A percentile compares a stretch with the other conserved stretches of the same genome.
Evolutionary conservation across 495 filamentous ascomycete species (phyloP).

Genomic region (Daldinia grandis): DNA sequence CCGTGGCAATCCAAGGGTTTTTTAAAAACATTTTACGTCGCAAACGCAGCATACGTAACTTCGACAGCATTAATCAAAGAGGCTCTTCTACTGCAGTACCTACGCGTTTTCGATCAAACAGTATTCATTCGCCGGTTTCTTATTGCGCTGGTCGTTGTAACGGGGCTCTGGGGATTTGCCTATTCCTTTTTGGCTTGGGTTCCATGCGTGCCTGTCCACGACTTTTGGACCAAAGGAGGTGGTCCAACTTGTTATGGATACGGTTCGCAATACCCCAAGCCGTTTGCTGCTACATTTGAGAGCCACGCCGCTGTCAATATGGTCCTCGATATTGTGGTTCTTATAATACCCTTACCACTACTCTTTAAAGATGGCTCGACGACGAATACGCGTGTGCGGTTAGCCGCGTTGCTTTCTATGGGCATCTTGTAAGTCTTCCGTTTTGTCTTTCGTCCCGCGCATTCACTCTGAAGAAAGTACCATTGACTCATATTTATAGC

Average conservation of each 20-base stretch:
- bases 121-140: constrained; percentile 30
- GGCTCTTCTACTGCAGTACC: constrained; percentile 49
- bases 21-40: constrained; percentile 44
- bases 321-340: constrained; percentile 45
- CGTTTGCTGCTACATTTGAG: constrained; percentile 45
- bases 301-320: constrained; percentile 47
- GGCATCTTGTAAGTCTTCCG: constrained; percentile 42
- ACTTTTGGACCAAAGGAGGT: constrained; percentile 34
- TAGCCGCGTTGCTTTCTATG: constrained; percentile 44
- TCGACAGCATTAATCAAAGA: constrained; percentile 48
- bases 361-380: constrained; percentile 42
- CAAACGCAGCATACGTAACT: constrained; percentile 43
- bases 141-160: constrained; percentile 34
- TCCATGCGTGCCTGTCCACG: constrained; percentile 42
- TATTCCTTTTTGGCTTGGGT: constrained; percentile 49
- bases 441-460: constrained; percentile 4
- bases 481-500: constrained; percentile 20
- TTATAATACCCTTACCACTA: constrained; percentile 46
- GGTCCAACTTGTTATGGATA: constrained; percentile 41
- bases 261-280: constrained; percentile 32
- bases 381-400: constrained; percentile 24
- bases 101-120: constrained; percentile 42
- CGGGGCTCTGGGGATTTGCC: constrained; percentile 43
- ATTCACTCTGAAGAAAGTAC: neutral
- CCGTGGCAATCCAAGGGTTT: constrained; percentile 27